These are phyloP conservation scores for Botrytis tulipae DNA, from an alignment of 2,329 filamentous ascomycete genomes.

Conservation along the genomic window DNA sequence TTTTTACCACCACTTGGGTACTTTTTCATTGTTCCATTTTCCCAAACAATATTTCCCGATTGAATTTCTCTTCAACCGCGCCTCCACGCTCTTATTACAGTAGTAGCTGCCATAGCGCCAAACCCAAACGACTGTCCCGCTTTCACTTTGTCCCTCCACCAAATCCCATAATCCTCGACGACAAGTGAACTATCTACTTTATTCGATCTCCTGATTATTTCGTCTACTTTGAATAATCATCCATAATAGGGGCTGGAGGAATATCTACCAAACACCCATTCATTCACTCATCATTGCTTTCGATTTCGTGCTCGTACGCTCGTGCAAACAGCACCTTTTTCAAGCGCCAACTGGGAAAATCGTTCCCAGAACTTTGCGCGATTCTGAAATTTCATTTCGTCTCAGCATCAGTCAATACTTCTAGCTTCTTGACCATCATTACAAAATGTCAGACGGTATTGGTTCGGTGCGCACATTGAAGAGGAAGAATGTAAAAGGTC, in stretches of 20 bases:
- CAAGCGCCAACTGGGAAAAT: slow-evolving; percentile 16
- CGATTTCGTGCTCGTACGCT: slow-evolving; percentile 2
- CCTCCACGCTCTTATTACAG: slow-evolving; percentile 9
- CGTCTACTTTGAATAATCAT: not conserved
- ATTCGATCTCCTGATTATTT: slow-evolving; percentile 9
- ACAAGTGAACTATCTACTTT: slow-evolving; percentile 12
- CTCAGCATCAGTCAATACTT: not conserved
- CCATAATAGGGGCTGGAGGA: not conserved
- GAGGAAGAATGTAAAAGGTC: slow-evolving; percentile 97
- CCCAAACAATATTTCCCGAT: not conserved
- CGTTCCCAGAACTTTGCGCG: slow-evolving; percentile 17
- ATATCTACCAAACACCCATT: not conserved
- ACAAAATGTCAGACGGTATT: slow-evolving; percentile 54
- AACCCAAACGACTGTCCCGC: slow-evolving; percentile 22
- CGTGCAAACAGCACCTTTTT: slow-evolving; percentile 10
- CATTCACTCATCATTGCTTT: not conserved
- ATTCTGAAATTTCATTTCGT: slow-evolving; percentile 8
- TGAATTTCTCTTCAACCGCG: slow-evolving; percentile 12
- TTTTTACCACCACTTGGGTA: not conserved
- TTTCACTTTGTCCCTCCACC: slow-evolving; percentile 22
- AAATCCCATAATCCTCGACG: slow-evolving; percentile 18
- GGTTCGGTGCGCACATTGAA: slow-evolving; percentile 82
- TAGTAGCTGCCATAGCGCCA: slow-evolving; percentile 17
- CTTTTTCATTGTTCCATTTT: slow-evolving; percentile 9
- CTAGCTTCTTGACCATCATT: slow-evolving; percentile 3